These are phyloP conservation scores for Basidiobolus meristosporus DNA, from an alignment of 371 early-diverging fungal genomes.

Conservation along the genomic window DNA sequence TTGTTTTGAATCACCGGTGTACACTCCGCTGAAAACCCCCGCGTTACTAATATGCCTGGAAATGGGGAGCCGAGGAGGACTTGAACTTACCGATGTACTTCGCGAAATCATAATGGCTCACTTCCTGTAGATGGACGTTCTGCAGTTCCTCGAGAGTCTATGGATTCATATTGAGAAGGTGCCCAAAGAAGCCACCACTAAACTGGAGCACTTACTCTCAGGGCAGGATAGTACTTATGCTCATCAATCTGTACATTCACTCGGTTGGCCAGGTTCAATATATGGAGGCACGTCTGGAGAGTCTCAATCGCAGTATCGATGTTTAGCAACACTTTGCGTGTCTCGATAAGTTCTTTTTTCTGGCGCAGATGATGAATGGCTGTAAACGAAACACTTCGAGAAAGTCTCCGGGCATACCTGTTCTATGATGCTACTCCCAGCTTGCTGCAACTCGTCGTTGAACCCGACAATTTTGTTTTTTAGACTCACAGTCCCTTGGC, in stretches of 20 bases:
- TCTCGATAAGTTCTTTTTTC: slow-evolving; percentile 78
- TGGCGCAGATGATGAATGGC: too few relatives aligned
- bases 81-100: slow-evolving; percentile 42
- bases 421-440: too few relatives aligned
- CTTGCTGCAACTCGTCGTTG: slow-evolving; percentile 60
- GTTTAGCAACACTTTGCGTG: slow-evolving; percentile 67
- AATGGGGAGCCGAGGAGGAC: not conserved
- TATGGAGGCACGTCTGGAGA: slow-evolving; percentile 62
- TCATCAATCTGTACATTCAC: slow-evolving; percentile 62
- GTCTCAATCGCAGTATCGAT: slow-evolving; percentile 71
- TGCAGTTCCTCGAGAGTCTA: slow-evolving; percentile 67
- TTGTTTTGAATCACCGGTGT: slow-evolving; percentile 68
- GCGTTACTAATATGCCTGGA: not conserved
- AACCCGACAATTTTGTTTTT: slow-evolving; percentile 69
- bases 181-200: not conserved
- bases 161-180: not conserved
- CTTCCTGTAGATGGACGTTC: slow-evolving; percentile 37
- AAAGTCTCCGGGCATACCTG: too few relatives aligned
- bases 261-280: slow-evolving; percentile 73
- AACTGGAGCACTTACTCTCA: slow-evolving; percentile 29
- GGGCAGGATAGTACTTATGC: slow-evolving; percentile 76
- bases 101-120: slow-evolving; percentile 55
- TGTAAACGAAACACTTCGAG: too few relatives aligned
- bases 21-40: slow-evolving; percentile 29
- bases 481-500: slow-evolving; percentile 66